Percentiles rank a stretch among this genome's conserved stretches.
These are phyloP conservation scores for Penicillium parvum DNA, from an alignment of 495 filamentous ascomycete species.

Conservation along the genomic window DNA sequence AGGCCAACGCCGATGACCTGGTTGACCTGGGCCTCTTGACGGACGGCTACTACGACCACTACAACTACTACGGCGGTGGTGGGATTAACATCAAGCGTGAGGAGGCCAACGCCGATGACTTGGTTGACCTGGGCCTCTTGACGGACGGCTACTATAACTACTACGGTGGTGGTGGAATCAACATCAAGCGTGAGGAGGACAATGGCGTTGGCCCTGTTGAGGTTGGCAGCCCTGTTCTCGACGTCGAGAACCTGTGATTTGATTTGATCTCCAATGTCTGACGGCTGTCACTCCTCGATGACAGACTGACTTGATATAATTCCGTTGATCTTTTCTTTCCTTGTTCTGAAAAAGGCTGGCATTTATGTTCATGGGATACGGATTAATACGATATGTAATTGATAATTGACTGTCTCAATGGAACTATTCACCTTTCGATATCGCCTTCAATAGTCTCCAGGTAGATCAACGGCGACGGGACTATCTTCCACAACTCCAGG, in stretches of 20 bases:
- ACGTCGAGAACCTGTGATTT: neutral
- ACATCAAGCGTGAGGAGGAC: neutral
- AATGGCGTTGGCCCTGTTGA: neutral
- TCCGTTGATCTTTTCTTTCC: neutral
- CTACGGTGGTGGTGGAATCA: neutral
- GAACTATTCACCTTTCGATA: neutral
- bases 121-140: neutral
- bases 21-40: neutral
- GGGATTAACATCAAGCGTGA: neutral
- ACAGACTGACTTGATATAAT: too few species aligned
- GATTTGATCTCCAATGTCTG: too few species aligned
- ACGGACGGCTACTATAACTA: neutral
- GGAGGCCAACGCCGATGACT: neutral
- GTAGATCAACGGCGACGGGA: too few species aligned
- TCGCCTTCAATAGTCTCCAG: too few species aligned
- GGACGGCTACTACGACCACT: neutral
- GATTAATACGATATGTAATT: neutral
- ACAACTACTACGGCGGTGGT: neutral
- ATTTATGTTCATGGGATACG: neutral
- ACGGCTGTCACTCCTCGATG: too few species aligned
- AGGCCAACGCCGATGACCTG: neutral
- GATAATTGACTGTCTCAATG: neutral
- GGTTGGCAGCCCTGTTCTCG: neutral
- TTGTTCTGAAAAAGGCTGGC: neutral
- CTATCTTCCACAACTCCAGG: neutral